Percentiles rank a stretch among this genome's conserved stretches.
Evolutionary conservation across 2,329 filamentous ascomycete genomes (phyloP).

Genomic region (Paraphaeosphaeria sporulosa): DNA sequence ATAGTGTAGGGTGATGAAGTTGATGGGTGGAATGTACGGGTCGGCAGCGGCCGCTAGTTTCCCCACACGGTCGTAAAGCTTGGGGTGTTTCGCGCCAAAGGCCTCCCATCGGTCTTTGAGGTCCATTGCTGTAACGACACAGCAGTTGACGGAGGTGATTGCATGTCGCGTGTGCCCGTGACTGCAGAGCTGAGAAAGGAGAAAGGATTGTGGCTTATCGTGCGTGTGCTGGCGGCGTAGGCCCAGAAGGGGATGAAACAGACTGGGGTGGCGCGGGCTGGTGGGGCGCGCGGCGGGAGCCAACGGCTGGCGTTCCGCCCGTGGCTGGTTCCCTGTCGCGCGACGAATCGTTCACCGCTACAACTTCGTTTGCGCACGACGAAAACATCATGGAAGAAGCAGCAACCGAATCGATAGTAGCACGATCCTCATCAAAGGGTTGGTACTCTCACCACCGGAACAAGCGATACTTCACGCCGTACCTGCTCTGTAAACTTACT

Average conservation of each 20-base stretch:
- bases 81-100: conserved; percentile 11
- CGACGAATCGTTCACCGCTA: no score
- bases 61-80: neutral
- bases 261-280: neutral
- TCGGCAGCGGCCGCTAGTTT: conserved; percentile 12
- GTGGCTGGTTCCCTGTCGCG: neutral
- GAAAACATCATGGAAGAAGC: no score
- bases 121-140: neutral
- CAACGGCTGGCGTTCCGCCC: neutral
- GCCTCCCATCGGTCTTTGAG: conserved; percentile 10
- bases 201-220: conserved; percentile 4
- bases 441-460: no score
- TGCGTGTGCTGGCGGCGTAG: conserved; percentile 8
- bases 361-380: no score
- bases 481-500: no score
- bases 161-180: conserved; percentile 5
- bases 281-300: neutral
- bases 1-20: conserved; percentile 35
- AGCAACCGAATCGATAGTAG: no score
- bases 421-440: no score
- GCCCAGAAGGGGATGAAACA: conserved; percentile 8
- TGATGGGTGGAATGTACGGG: conserved; percentile 29
- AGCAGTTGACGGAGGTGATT: neutral
- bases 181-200: neutral
- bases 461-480: no score